Conservation (phyloP, 164 flowering plant species). For the grape (Vitis vinifera) region ASM3070453v1 NC_081806.1:15451001-15451500, state of each 20-base stretch:
- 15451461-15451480: too few species aligned
- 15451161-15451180: neutral
- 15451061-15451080: too few species aligned
- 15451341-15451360: constrained; percentile 83
- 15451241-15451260: constrained; percentile 66
- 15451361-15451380: constrained; percentile 80
- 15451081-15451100: too few species aligned
- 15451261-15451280: constrained; percentile 75
- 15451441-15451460: too few species aligned
- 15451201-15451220: constrained; percentile 82
- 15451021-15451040: too few species aligned
- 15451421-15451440: neutral
- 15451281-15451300: constrained; percentile 86
- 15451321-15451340: constrained; percentile 87
- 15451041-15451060: too few species aligned
- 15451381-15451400: constrained; percentile 82
- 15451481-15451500: too few species aligned
- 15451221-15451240: constrained; percentile 75
- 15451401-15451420: constrained; percentile 84
- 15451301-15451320: constrained; percentile 90
- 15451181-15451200: constrained; percentile 81
- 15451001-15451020: too few species aligned
- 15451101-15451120: too few species aligned
- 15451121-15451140: neutral
- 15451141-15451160: neutral